These are phyloP conservation scores for Warburgia ugandensis DNA, from an alignment of 164 flowering plant species.

Conservation along the genomic window DNA sequence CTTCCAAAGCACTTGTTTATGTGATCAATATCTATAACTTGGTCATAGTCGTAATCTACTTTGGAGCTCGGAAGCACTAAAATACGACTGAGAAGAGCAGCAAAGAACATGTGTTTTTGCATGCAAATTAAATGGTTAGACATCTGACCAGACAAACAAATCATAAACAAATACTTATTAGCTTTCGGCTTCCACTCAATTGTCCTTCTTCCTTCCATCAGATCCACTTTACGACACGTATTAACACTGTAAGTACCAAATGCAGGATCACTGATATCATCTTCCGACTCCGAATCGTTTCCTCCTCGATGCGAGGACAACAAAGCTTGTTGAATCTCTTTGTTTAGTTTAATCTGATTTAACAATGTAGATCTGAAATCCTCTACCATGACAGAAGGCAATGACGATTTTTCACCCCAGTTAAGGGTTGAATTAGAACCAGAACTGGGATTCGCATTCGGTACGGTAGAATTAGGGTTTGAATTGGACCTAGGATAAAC, in stretches of 20 bases:
- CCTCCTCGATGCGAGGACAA: conserved; percentile 49
- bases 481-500: too few relatives aligned
- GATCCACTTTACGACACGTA: conserved; percentile 47
- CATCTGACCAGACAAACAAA: conserved; percentile 93
- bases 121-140: conserved; percentile 93
- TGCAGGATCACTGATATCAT: conserved; percentile 15
- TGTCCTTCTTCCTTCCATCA: conserved; percentile 33
- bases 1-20: conserved; percentile 70
- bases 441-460: conserved; percentile 4
- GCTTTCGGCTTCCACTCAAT: conserved; percentile 84
- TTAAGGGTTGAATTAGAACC: conserved; percentile 8
- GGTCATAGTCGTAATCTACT: conserved; percentile 64
- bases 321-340: conserved; percentile 56
- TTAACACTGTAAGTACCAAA: conserved; percentile 14
- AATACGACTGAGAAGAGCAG: conserved; percentile 69
- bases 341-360: conserved; percentile 57
- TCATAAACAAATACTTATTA: conserved; percentile 63
- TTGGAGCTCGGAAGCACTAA: conserved; percentile 77
- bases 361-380: conserved; percentile 42
- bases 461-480: background rate
- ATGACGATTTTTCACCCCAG: background rate
- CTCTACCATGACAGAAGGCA: conserved; percentile 13
- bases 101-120: conserved; percentile 97
- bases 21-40: conserved; percentile 72
- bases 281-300: conserved; percentile 25